Conservation (phyloP, 495 filamentous ascomycete species). For the Cryomyces minteri region DNA sequence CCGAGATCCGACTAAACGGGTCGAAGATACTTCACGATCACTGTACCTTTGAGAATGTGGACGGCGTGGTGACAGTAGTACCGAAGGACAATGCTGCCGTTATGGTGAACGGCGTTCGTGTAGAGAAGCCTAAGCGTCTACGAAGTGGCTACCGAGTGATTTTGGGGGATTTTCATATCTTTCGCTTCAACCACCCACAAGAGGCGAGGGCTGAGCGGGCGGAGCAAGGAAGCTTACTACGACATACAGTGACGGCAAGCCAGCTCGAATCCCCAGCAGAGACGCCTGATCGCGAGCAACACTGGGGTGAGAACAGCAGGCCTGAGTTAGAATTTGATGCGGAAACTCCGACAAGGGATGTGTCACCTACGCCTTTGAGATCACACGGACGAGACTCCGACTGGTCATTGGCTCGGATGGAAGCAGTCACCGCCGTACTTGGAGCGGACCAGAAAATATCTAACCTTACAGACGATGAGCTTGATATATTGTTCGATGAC, state of each 20-base stretch:
- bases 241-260: constrained; percentile 72
- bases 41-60: constrained; percentile 81
- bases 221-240: constrained; percentile 60
- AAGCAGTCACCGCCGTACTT: constrained; percentile 77
- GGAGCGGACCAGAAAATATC: constrained; percentile 86
- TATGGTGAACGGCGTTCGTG: constrained; percentile 90
- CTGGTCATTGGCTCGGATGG: constrained; percentile 86
- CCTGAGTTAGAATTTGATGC: constrained; percentile 51
- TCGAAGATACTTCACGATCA: constrained; percentile 83
- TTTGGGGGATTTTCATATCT: constrained; percentile 96
- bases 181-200: constrained; percentile 94
- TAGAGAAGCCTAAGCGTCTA: constrained; percentile 64
- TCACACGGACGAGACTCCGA: constrained; percentile 67
- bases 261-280: constrained; percentile 58
- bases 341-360: constrained; percentile 22
- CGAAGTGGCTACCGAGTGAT: constrained; percentile 91
- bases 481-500: constrained; percentile 89
- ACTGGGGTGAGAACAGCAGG: constrained; percentile 39
- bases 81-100: constrained; percentile 80
- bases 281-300: constrained; percentile 50
- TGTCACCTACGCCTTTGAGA: constrained; percentile 25
- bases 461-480: constrained; percentile 77
- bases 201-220: constrained; percentile 87
- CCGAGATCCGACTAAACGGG: constrained; percentile 86
- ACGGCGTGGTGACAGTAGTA: constrained; percentile 77